Base-by-base conservation (phyloP, 2,329 filamentous ascomycete species). In the Chrysoporthe cubensis region DNA sequence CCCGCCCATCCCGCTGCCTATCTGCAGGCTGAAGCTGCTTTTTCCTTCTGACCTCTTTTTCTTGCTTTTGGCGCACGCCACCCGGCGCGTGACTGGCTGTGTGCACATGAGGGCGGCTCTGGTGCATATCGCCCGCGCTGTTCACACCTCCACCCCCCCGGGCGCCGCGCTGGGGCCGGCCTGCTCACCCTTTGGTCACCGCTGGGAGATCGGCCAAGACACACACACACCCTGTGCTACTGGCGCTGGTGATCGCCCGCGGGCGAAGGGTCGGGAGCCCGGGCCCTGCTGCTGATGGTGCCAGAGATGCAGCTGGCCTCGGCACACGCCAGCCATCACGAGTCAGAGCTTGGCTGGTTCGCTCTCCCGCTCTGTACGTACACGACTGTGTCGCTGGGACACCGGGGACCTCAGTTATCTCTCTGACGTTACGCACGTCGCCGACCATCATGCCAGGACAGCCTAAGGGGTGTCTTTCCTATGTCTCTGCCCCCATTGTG, bases 401-500 rank as follows among this genome's bases (percentile, higher is more conserved):
- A 18, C 37, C 60, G 60, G 43, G 14, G 43, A 48, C 60, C 43
- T 48, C 42, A 48, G 9, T 6, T 37, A 37, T 50, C 32, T 44
- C 8, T 60, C 26, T 40, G 18, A 48, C 43, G 60, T 62, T 62
- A 37, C 60, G 4, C 60, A 62, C 32, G n/a, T 62, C 60, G 60
- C 21, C 60, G 60, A 62, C 60, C 60, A 62, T 32, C 34, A 6
- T 40, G 43, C 21, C 60, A 61, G 59, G 60, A 16, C 14, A 50
- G 26, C 40, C 60, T 37, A 8, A 48, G 26, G 26, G 26, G 26
- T 50, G 60, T 62, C 60, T 62, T 48, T 62, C 44, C 44, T 13
- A 52, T 62, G 60, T 62, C 60, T 50, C 60, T n/a, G 60, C 60
- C 43, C 58, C 58, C n/a, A 11, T 32, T 61, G 58, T 61, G 42